Evolutionary conservation across 2,329 filamentous ascomycete genomes (phyloP), one percentile per base, ranked within the genome.

Genomic region (Trichoderma sp.): DNA sequence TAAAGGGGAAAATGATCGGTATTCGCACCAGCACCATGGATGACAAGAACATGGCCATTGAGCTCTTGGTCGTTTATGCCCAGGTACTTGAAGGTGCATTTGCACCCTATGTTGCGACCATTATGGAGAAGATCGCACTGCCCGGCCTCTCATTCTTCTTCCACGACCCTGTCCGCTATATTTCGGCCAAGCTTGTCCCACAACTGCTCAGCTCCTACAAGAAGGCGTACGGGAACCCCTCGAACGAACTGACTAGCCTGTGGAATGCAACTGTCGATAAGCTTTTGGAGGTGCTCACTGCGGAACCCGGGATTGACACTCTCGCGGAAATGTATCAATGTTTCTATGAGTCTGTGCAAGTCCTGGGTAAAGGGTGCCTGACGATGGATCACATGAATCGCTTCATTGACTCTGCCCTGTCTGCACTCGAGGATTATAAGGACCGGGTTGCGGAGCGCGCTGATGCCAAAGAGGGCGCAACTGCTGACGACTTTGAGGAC

Each of bases 21-120:
- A 99, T 99, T 80, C 93, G 93, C 80, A 99, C 95, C 7, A 97
- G 92, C 76, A 92, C 91, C 10, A 89, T 99, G 77, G 95, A 99
- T 72, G 95, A 99, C 79, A 99, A 99, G 82, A 93, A 98, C 78
- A 97, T 97, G 86, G 95, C 95, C n/a, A 98, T 99, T 69, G 95
- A 99, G 79, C 87, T 99, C 61, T 90, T 99, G 67, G 93, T 96
- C 54, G 94, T 99, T 68, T 99, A 99, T 74, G 94, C 95, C 1
- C 93, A 97, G 76, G 93, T 97, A 28, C 85, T 99, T n/a, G 92
- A 97, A 75, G 92, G 85, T 24, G 87, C 91, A 34, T 99, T 99
- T 75, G 93, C 95, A 62, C 92, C 91, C 1, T 98, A 96, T 70
- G 94, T 97, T 60, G 83, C 89, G 51, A 90, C 96, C 67, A 96